Evolutionary conservation across 129 eudicot genomes (phyloP).

Genomic region (Glebionis coronaria): DNA sequence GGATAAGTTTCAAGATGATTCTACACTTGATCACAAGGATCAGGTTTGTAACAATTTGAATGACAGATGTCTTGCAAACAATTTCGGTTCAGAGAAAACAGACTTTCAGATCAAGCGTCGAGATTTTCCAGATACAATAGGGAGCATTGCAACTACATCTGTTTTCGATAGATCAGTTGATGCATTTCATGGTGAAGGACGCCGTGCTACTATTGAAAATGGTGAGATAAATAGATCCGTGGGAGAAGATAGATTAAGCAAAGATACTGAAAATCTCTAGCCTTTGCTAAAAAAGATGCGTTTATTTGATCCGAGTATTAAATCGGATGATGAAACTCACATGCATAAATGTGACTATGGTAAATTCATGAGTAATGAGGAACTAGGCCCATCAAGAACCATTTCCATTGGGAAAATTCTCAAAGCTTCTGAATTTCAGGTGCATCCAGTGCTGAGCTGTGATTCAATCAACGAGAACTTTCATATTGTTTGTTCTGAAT

Average conservation of each 20-base stretch:
- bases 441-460: too few species aligned
- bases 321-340: conserved; percentile 24
- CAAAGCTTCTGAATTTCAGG: conserved; percentile 27
- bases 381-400: conserved; percentile 24
- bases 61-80: neutral
- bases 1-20: conserved; percentile 19
- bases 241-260: conserved; percentile 35
- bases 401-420: conserved; percentile 26
- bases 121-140: conserved; percentile 59
- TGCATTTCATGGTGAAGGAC: conserved; percentile 30
- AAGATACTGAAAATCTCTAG: conserved; percentile 39
- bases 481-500: conserved; percentile 18
- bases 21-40: conserved; percentile 28
- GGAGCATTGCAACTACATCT: conserved; percentile 36
- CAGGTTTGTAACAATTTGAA: conserved; percentile 36
- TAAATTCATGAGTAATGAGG: conserved; percentile 1
- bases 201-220: conserved; percentile 38
- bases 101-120: conserved; percentile 59
- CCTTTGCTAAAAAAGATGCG: conserved; percentile 31
- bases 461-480: too few species aligned
- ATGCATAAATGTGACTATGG: too few species aligned
- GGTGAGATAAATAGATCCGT: conserved; percentile 32
- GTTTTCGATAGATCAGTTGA: conserved; percentile 27
- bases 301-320: conserved; percentile 29
- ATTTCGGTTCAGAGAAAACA: conserved; percentile 53